Evolutionary conservation across 768 basidiomycete species (phyloP), one percentile per base, ranked within the genome.

Genomic region (Obba rivulosa): DNA sequence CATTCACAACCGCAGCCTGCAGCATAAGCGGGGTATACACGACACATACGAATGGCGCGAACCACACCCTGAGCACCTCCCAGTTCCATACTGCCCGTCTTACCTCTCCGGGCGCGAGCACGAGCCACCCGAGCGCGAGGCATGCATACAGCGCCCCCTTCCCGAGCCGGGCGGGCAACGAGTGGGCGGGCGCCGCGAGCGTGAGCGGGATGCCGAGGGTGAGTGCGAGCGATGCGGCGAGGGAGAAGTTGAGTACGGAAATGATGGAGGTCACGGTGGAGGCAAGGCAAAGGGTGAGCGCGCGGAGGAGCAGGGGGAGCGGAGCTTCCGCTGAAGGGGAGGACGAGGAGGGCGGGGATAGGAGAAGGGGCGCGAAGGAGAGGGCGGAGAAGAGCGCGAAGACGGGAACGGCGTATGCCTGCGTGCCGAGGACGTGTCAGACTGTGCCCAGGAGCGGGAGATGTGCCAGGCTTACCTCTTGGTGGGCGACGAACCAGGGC

Each of bases 201-300:
- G 69, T 50, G n/a, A 92, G 73, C 1, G 90, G 86, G 9, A 85
- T 36, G 8, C 83, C 81, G 16, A 92, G 73, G 8, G 79, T 57
- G 22, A 86, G 62, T 0, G 87, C 79, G 16, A 95, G 73, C 18
- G 75, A 62, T 18, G 85, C 81, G 0, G 94, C 89, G 17, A 97
- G 81, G 8, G 90, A 92, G 67, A 95, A 95, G 65, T 97, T 96
- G 63, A 96, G 80, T 50, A 96, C 83, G 14, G 91, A 85, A 23
- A 82, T 83, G 34, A 90, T 80, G 18, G 83, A 92, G 53, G 96
- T 86, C 43, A 92, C 76, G 1, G 88, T 86, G 3, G 95, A 95
- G 20, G 90, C 79, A 40, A 88, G 66, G 63, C 93, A 89, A 22
- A 94, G 78, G 57, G 86, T 87, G 51, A 91, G 70, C 0, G 86